Base-by-base conservation (phyloP, 805 yeast genomes). In the Kuraishia borneana region DNA sequence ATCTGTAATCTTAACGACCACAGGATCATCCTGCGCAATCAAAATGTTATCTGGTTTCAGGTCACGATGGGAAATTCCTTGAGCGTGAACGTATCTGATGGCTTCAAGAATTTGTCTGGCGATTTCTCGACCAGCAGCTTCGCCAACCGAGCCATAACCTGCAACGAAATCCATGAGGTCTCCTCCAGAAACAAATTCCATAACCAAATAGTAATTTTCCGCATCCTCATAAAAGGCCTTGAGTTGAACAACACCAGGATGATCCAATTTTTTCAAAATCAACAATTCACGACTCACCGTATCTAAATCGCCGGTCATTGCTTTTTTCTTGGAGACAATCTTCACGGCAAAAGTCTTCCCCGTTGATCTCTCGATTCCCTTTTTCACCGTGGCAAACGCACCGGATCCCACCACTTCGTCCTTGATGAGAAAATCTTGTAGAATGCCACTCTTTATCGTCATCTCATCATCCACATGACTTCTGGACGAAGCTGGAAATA, bases 81-180 rank as follows among this genome's bases (percentile, higher is more conserved):
- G 61, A 2, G 73, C 70, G 59, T 92, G 99, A 27, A 92, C 94
- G 48, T 92, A 88, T 30, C 73, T 68, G 5, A 92, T 77, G 0
- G 95, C 96, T 39, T 75, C 72, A 27, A 92, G 57, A 2, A 89
- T 77, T 55, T 92, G 98, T 42, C 73, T 72, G 2, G 94, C 70
- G 18, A 92, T 83, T 39, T 83, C 95, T 44, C 82, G 77, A 6
- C 88, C 83, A 3, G 94, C 92, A 32, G 76, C 87, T 54, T 92
- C 98, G 10, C 89, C 89, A 14, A 92, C 82, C 2, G 89, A 74
- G 12, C 96, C 96, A 55, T 83, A 81, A 2, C 87, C 83, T 1
- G 94, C 89, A 2, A 89, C 94, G 57, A 84, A 88, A 60, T 92
- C 98, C 98, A 92, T 92, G 34, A 92, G 62, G 54, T 92, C 99